These are phyloP conservation scores for Naganishia randhawae DNA, from an alignment of 768 basidiomycete genomes.

Conservation along the genomic window DNA sequence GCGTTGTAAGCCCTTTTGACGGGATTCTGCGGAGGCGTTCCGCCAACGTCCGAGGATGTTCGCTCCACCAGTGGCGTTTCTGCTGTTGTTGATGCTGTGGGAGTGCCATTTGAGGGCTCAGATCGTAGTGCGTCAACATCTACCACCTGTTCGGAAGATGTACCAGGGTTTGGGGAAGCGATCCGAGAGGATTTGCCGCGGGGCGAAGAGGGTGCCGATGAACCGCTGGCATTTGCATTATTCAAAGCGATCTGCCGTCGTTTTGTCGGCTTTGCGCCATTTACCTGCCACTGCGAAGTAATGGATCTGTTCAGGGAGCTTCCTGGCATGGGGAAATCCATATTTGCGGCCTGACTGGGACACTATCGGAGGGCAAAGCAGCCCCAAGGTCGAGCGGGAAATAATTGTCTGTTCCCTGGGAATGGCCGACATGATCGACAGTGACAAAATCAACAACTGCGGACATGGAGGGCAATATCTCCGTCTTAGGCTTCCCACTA, in stretches of 20 bases:
- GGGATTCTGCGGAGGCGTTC: slow-evolving; percentile 2
- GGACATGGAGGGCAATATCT: background rate
- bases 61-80: background rate
- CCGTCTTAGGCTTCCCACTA: background rate
- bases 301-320: slow-evolving; percentile 28
- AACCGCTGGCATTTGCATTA: slow-evolving; percentile 9
- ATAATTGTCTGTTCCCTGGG: background rate
- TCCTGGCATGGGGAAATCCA: slow-evolving; percentile 29
- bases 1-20: slow-evolving; percentile 20
- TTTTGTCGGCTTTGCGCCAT: slow-evolving; percentile 22
- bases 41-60: background rate
- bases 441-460: slow-evolving; percentile 19
- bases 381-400: background rate
- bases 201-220: slow-evolving; percentile 15
- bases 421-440: background rate
- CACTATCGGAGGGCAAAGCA: background rate
- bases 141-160: background rate
- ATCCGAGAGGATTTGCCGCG: background rate
- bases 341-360: background rate
- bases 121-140: background rate
- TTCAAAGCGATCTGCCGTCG: slow-evolving; percentile 20
- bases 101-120: background rate
- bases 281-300: slow-evolving; percentile 28
- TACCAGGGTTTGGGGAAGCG: slow-evolving; percentile 1
- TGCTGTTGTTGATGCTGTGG: background rate